Conservation (phyloP, 768 basidiomycete genomes). For the Serendipita sp. region DNA sequence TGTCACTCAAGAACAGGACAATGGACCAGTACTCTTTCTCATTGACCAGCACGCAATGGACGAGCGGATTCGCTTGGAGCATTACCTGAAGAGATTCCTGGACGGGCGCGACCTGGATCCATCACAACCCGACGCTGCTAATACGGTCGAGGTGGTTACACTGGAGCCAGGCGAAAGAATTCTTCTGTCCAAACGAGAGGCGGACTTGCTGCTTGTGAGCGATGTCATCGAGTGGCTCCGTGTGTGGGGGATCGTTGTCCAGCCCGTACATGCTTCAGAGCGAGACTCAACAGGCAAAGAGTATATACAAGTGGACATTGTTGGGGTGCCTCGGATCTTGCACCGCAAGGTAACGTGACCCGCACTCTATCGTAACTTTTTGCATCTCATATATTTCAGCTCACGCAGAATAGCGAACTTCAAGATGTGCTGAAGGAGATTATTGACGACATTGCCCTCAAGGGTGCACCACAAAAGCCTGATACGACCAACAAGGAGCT, state of each 20-base stretch:
- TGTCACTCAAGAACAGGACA: conserved; percentile 24
- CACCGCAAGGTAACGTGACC: conserved; percentile 38
- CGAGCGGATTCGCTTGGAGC: conserved; percentile 84
- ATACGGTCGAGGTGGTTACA: conserved; percentile 24
- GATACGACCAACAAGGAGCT: neutral
- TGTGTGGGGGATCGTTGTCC: conserved; percentile 36
- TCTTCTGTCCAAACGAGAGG: conserved; percentile 54
- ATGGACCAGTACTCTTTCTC: conserved; percentile 39
- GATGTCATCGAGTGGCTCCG: conserved; percentile 24
- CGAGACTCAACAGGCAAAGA: conserved; percentile 19
- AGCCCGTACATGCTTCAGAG: no score
- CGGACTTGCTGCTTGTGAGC: conserved; percentile 30
- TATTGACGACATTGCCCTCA: conserved; percentile 42
- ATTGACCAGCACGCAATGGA: conserved; percentile 99
- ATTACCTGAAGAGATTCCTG: conserved; percentile 61
- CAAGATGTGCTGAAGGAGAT: conserved; percentile 60
- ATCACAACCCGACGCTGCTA: conserved; percentile 14
- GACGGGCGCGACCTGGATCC: conserved; percentile 17
- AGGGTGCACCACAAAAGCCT: conserved; percentile 19
- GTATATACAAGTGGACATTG: conserved; percentile 53
- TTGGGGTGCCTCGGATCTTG: conserved; percentile 51
- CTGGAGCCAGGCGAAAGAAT: conserved; percentile 42
- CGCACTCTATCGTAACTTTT: conserved; percentile 2
- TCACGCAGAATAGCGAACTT: conserved; percentile 55
- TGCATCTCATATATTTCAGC: conserved; percentile 23